Conservation (phyloP, 108 stramenopile species). For the Cyclotella choctawhatcheeana region DNA sequence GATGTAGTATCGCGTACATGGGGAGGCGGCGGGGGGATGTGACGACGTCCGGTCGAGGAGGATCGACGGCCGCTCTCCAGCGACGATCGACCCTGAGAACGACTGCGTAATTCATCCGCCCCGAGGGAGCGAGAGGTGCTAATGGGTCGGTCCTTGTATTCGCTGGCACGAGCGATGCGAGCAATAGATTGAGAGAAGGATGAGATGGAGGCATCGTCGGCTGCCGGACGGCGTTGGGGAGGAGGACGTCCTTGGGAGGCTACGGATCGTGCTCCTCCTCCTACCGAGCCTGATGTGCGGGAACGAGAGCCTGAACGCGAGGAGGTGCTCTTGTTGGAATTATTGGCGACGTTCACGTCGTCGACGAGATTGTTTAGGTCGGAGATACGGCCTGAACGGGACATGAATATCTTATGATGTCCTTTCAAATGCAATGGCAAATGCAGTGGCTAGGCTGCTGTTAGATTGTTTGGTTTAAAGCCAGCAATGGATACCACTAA, state of each 20-base stretch:
- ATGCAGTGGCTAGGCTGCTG: too few species aligned
- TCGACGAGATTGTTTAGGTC: constrained; percentile 32
- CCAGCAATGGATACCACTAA: too few species aligned
- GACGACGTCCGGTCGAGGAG: constrained; percentile 1
- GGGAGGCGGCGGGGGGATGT: constrained; percentile 11
- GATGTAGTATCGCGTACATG: not conserved
- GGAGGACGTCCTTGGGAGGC: not conserved
- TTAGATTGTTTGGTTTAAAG: too few species aligned
- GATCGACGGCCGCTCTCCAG: not conserved
- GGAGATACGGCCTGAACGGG: constrained; percentile 30
- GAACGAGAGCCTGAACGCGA: not conserved
- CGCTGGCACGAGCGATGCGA: constrained; percentile 41
- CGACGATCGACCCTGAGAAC: not conserved
- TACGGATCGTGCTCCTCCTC: not conserved
- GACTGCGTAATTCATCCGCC: not conserved
- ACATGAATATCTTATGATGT: too few species aligned
- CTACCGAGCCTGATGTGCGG: not conserved
- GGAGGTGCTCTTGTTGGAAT: not conserved
- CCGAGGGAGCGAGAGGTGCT: constrained; percentile 1
- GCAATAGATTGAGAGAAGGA: constrained; percentile 42
- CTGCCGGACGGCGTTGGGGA: not conserved
- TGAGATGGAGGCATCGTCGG: constrained; percentile 43
- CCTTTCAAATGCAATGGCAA: too few species aligned
- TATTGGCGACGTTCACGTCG: constrained; percentile 19
- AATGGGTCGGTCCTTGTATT: constrained; percentile 17